Percentiles rank a stretch among this genome's conserved stretches.
Evolutionary conservation across 106 monocot genomes (phyloP).

Genomic region (Vanilla planifolia): DNA sequence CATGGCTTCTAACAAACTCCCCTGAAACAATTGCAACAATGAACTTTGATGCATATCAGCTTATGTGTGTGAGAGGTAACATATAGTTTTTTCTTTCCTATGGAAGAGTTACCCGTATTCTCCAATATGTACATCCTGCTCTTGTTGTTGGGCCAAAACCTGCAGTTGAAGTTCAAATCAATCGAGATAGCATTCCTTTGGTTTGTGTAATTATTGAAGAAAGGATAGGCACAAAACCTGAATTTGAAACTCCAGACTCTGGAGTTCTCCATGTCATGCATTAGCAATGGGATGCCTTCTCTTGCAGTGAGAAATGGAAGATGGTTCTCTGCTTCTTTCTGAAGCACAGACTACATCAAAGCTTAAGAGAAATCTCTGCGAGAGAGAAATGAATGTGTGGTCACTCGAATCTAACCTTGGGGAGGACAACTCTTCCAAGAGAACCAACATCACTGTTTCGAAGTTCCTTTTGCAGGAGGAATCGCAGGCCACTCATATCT

Average conservation of each 20-base stretch:
- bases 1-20: constrained; percentile 65
- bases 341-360: constrained; percentile 11
- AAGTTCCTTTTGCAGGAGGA: constrained; percentile 80
- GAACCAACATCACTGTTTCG: constrained; percentile 78
- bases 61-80: background rate
- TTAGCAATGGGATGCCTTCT: constrained; percentile 56
- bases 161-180: constrained; percentile 10
- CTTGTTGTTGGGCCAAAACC: constrained; percentile 94
- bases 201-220: too few species aligned
- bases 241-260: constrained; percentile 84
- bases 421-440: constrained; percentile 83
- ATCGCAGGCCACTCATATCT: constrained; percentile 36
- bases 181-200: too few species aligned
- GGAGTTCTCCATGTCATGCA: constrained; percentile 64
- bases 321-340: constrained; percentile 80
- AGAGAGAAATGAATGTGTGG: too few species aligned
- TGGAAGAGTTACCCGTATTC: constrained; percentile 49
- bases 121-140: constrained; percentile 95
- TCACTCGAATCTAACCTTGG: constrained; percentile 45
- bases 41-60: background rate
- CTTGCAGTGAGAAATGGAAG: constrained; percentile 59
- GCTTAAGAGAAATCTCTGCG: too few species aligned
- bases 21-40: constrained; percentile 14
- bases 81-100: background rate
- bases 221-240: too few species aligned